Percentiles rank a stretch among this genome's conserved stretches.
Conservation (phyloP, 345 rosid genomes). For the Chamaenerion angustifolium region DNA sequence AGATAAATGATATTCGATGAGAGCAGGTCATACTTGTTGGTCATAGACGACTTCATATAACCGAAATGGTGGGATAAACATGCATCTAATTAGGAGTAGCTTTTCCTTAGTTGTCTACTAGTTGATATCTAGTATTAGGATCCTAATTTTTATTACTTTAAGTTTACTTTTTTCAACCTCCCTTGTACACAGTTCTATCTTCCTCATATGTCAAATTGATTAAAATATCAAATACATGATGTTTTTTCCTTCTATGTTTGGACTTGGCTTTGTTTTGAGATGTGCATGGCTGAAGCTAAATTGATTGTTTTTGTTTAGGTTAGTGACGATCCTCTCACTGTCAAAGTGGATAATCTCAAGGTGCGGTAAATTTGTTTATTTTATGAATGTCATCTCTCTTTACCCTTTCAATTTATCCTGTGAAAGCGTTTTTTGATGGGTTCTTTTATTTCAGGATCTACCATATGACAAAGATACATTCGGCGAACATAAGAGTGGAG, state of each 20-base stretch:
- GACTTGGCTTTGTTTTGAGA: not conserved
- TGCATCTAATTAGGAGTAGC: no score
- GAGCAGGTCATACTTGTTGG: conserved; percentile 93
- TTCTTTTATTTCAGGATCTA: conserved; percentile 41
- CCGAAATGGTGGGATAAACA: conserved; percentile 63
- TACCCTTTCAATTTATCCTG: no score
- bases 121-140: no score
- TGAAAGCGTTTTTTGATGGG: not conserved
- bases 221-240: not conserved
- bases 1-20: conserved; percentile 83
- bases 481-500: no score
- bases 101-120: no score
- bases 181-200: not conserved
- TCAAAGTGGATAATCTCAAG: conserved; percentile 96
- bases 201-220: not conserved
- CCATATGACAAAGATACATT: conserved; percentile 88
- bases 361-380: conserved; percentile 16
- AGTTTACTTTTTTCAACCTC: not conserved
- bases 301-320: conserved; percentile 29
- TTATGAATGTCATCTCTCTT: not conserved
- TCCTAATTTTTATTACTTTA: not conserved
- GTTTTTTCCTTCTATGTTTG: not conserved
- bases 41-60: conserved; percentile 77
- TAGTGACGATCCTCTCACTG: conserved; percentile 82
- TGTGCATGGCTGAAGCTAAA: not conserved